Percentiles rank a stretch among this genome's conserved stretches.
phyloP scores from a whole-genome alignment of 768 basidiomycete species.

The Mycena epipterygia region DNA sequence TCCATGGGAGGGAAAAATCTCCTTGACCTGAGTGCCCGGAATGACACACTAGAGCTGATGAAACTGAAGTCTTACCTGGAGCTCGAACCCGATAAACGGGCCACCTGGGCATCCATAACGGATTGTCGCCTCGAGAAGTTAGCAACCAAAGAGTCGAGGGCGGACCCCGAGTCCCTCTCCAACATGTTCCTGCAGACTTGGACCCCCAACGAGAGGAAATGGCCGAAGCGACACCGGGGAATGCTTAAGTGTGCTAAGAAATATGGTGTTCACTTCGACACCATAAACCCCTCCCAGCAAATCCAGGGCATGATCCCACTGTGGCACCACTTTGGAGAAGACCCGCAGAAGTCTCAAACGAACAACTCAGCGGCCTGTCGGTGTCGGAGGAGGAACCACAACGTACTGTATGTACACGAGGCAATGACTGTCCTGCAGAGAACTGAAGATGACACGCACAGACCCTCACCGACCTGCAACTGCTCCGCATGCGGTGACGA shows the following conservation, averaged over 20 bases:
- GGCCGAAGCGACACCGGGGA: not conserved
- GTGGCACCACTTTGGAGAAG: conserved; percentile 5
- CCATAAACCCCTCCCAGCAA: not conserved
- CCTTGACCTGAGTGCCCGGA: too few species aligned
- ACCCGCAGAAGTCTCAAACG: not conserved
- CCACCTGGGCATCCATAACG: too few species aligned
- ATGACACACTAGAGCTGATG: too few species aligned
- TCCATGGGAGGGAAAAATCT: too few species aligned
- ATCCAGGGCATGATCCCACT: not conserved
- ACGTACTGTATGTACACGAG: not conserved
- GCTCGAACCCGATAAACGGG: too few species aligned
- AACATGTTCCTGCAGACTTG: conserved; percentile 6
- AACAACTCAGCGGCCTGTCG: not conserved
- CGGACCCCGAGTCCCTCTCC: not conserved
- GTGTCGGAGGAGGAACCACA: not conserved
- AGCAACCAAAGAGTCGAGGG: not conserved
- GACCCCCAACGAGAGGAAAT: not conserved
- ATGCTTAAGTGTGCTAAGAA: conserved; percentile 10
- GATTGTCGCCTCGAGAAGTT: too few species aligned
- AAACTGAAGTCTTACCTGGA: too few species aligned
- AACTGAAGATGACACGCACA: not conserved
- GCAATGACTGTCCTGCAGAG: not conserved
- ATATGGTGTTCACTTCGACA: not conserved
- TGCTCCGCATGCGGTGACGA: not conserved
- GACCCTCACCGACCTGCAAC: not conserved